Percentiles rank a stretch among this genome's conserved stretches.
phyloP scores from a whole-genome alignment of 345 rosid species.

The Odontarrhena argentea region DNA sequence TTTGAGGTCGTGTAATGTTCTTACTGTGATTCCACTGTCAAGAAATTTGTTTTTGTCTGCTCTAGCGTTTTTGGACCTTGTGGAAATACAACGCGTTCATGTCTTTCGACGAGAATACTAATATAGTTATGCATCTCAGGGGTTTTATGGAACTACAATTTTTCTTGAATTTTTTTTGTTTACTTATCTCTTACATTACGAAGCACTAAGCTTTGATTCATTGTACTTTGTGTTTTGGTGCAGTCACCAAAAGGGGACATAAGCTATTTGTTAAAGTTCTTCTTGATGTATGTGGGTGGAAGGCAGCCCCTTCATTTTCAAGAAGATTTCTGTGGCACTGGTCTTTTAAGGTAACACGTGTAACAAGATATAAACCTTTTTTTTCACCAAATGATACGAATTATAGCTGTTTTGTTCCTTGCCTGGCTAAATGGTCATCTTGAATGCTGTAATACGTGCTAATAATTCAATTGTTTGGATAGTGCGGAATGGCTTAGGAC shows the following conservation, averaged over 20 bases:
- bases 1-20: too few relatives aligned
- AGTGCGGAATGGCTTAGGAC: slow-evolving; percentile 83
- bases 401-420: background rate
- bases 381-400: background rate
- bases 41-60: too few relatives aligned
- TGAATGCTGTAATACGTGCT: slow-evolving; percentile 8
- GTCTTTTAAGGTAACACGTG: slow-evolving; percentile 65
- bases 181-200: background rate
- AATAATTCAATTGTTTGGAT: slow-evolving; percentile 25
- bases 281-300: slow-evolving; percentile 77
- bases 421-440: background rate
- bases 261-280: slow-evolving; percentile 87
- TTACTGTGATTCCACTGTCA: too few relatives aligned
- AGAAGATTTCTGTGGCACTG: slow-evolving; percentile 97
- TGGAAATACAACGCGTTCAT: too few relatives aligned
- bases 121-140: too few relatives aligned
- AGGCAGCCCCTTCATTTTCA: slow-evolving; percentile 86
- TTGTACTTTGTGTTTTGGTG: slow-evolving; percentile 28
- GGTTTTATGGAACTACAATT: background rate
- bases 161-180: background rate
- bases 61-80: too few relatives aligned
- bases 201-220: slow-evolving; percentile 10
- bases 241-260: slow-evolving; percentile 94
- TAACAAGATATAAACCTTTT: background rate
- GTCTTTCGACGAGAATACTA: too few relatives aligned